These are phyloP conservation scores for Forsythia viridissima DNA, from an alignment of 257 asterid species.

Conservation along the genomic window DNA sequence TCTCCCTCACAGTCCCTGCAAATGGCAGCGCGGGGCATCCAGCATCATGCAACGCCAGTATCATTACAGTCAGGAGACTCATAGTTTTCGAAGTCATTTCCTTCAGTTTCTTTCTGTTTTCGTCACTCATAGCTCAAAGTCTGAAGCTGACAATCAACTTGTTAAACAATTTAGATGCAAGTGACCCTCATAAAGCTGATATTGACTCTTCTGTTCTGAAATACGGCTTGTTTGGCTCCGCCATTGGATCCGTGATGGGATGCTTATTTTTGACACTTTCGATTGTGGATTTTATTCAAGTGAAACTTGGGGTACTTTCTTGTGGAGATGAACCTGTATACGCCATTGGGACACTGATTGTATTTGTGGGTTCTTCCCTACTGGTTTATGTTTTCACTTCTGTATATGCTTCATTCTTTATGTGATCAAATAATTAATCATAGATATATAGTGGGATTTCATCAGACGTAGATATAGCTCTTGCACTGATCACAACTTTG, in stretches of 20 bases:
- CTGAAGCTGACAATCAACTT: conserved; percentile 45
- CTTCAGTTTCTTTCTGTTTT: conserved; percentile 54
- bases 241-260: conserved; percentile 38
- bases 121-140: conserved; percentile 50
- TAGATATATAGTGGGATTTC: neutral
- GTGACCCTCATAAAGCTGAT: conserved; percentile 34
- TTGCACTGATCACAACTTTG: no score
- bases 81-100: conserved; percentile 45
- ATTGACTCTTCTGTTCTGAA: conserved; percentile 30
- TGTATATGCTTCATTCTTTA: no score
- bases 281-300: conserved; percentile 35
- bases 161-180: conserved; percentile 33
- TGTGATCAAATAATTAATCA: no score
- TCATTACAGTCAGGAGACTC: conserved; percentile 27
- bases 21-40: conserved; percentile 25
- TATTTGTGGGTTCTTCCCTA: no score
- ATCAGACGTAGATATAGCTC: no score
- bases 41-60: conserved; percentile 25
- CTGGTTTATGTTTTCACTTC: no score
- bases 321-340: neutral
- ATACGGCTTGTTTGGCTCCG: conserved; percentile 43
- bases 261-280: conserved; percentile 39
- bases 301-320: conserved; percentile 35
- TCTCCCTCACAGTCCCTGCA: conserved; percentile 38
- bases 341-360: no score